Conservation (phyloP, 768 basidiomycete genomes). For the Lactarius sp. region DNA sequence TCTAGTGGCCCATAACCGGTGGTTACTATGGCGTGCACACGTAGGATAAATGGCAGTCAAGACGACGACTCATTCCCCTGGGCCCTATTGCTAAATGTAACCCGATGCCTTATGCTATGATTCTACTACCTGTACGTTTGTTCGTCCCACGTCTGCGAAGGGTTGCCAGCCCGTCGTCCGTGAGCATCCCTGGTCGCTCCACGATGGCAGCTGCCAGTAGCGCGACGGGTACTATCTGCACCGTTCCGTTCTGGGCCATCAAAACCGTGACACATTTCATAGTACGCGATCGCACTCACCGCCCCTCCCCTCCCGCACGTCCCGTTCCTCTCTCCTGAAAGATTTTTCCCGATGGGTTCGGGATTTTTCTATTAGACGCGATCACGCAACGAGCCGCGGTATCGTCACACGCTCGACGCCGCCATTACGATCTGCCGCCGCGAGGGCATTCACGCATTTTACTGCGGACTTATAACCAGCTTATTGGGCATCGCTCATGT, state of each 20-base stretch:
- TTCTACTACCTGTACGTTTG: too few species aligned
- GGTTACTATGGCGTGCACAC: too few species aligned
- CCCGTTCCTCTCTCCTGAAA: too few species aligned
- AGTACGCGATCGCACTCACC: slow-evolving; percentile 42
- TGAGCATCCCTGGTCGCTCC: slow-evolving; percentile 81
- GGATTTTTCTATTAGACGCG: slow-evolving; percentile 56
- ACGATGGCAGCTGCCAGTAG: slow-evolving; percentile 99
- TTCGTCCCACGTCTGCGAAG: slow-evolving; percentile 79
- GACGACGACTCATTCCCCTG: too few species aligned
- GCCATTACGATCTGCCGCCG: slow-evolving; percentile 82
- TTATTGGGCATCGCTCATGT: slow-evolving; percentile 92
- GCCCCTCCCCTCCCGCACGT: too few species aligned
- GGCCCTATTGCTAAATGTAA: too few species aligned
- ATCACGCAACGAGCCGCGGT: slow-evolving; percentile 61
- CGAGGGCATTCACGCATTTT: slow-evolving; percentile 87
- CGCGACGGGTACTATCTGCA: slow-evolving; percentile 86
- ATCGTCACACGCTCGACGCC: slow-evolving; percentile 82
- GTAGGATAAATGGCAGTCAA: too few species aligned
- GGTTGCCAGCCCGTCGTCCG: slow-evolving; percentile 77
- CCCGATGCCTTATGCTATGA: too few species aligned
- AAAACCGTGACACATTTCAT: slow-evolving; percentile 99
- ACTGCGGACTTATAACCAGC: slow-evolving; percentile 90
- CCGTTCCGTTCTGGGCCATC: slow-evolving; percentile 97
- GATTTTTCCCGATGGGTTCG: background rate
- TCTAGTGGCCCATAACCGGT: too few species aligned